phyloP scores from a whole-genome alignment of 192 early-diverging fungal genomes.

The Glomus cerebriforme region DNA sequence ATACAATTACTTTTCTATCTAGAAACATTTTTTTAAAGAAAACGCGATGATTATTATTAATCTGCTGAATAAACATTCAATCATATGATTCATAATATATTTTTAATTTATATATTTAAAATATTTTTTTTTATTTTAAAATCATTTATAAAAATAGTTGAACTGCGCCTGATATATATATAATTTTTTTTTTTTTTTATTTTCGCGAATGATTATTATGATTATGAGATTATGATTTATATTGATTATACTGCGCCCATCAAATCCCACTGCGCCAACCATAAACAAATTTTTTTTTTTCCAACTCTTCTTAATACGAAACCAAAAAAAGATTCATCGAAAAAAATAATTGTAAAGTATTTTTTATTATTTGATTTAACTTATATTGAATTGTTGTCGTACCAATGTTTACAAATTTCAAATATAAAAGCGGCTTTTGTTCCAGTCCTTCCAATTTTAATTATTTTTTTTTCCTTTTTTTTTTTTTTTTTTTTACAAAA shows the following conservation, averaged over 20 bases:
- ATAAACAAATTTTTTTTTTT: not conserved
- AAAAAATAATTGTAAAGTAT: not conserved
- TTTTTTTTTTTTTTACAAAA: not conserved
- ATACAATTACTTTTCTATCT: not conserved
- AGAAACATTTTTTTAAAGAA: not conserved
- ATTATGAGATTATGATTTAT: no score
- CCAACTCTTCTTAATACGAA: not conserved
- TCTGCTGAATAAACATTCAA: no score
- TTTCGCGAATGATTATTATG: no score
- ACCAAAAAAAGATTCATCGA: not conserved
- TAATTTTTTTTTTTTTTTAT: no score
- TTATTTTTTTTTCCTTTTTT: not conserved
- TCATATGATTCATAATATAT: no score
- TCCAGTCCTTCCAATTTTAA: no score
- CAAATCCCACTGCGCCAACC: not conserved
- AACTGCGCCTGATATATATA: no score
- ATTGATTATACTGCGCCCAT: not conserved
- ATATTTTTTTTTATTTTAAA: no score
- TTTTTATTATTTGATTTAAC: not conserved
- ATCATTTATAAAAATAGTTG: no score
- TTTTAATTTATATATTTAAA: no score
- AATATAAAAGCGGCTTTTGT: not conserved
- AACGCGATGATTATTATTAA: not conserved
- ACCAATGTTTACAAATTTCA: not conserved
- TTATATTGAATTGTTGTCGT: not conserved